Percentiles rank a stretch among this genome's conserved stretches.
Evolutionary conservation across 305 asterid species (phyloP).

Genomic region (Coffea humblotiana): DNA sequence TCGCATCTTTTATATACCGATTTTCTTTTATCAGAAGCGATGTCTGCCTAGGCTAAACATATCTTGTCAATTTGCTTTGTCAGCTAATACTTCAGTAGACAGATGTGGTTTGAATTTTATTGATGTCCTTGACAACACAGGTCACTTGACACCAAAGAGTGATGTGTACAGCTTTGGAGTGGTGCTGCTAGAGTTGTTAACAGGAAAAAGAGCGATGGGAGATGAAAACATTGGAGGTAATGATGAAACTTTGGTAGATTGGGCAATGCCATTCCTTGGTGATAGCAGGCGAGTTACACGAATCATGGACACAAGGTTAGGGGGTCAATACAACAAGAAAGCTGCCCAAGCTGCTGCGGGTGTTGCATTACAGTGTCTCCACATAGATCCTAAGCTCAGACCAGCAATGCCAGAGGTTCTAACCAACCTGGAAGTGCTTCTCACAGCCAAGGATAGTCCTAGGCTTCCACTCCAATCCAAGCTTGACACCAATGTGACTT

Average conservation of each 20-base stretch:
- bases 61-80: background rate
- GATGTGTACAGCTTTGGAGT: constrained; percentile 85
- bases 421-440: constrained; percentile 24
- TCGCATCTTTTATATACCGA: background rate
- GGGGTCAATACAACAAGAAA: constrained; percentile 72
- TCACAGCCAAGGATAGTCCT: constrained; percentile 18
- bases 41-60: too few species aligned
- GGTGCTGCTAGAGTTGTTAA: constrained; percentile 62
- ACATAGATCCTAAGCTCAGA: constrained; percentile 49
- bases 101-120: background rate
- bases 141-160: constrained; percentile 68
- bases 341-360: constrained; percentile 63
- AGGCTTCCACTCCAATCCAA: background rate
- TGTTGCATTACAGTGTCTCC: constrained; percentile 52
- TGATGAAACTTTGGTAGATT: constrained; percentile 66
- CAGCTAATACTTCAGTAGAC: background rate
- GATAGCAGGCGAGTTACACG: constrained; percentile 63
- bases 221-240: constrained; percentile 63
- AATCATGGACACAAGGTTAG: constrained; percentile 78
- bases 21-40: background rate
- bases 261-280: constrained; percentile 70
- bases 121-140: constrained; percentile 27
- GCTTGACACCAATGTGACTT: background rate
- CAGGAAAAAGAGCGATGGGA: constrained; percentile 68
- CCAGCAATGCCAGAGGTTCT: constrained; percentile 64